Percentiles rank a stretch among this genome's conserved stretches.
phyloP scores from a whole-genome alignment of 208 protist genomes.

The Wallacemonas sp. region DNA sequence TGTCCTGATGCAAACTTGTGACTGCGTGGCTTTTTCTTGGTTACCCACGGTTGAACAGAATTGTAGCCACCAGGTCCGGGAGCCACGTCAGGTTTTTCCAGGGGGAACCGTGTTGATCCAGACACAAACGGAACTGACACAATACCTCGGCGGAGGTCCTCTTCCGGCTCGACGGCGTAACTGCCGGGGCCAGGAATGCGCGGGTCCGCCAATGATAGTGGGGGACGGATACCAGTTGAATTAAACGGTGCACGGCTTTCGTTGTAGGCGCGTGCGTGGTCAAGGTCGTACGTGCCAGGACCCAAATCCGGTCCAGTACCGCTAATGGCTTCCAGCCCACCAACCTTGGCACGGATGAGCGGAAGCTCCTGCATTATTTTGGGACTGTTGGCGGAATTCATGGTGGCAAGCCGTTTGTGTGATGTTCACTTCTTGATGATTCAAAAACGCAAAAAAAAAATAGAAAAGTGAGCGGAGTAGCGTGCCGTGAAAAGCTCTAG shows the following conservation, averaged over 20 bases:
- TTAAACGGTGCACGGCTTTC: slow-evolving; percentile 74
- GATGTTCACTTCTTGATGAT: slow-evolving; percentile 6
- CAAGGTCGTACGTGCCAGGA: slow-evolving; percentile 74
- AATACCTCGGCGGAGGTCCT: slow-evolving; percentile 29
- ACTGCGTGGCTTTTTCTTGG: slow-evolving; percentile 25
- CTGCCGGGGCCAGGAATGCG: slow-evolving; percentile 61
- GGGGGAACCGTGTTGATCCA: slow-evolving; percentile 50
- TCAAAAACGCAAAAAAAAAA: too few species aligned
- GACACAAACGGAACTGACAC: slow-evolving; percentile 69
- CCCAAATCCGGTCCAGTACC: slow-evolving; percentile 62
- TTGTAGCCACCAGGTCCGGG: slow-evolving; percentile 78
- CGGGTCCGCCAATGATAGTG: slow-evolving; percentile 23
- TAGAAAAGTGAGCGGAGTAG: too few species aligned
- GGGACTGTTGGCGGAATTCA: slow-evolving; percentile 10
- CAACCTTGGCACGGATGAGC: slow-evolving; percentile 67
- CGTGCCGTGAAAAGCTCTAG: too few species aligned
- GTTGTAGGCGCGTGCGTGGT: slow-evolving; percentile 20
- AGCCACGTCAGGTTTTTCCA: slow-evolving; percentile 19
- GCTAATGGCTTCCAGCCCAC: slow-evolving; percentile 18
- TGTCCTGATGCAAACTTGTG: slow-evolving; percentile 32
- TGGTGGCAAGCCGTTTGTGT: slow-evolving; percentile 11
- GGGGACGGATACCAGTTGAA: slow-evolving; percentile 49
- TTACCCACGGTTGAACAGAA: slow-evolving; percentile 23
- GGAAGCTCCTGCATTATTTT: slow-evolving; percentile 68
- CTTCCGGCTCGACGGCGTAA: slow-evolving; percentile 36